Evolutionary conservation across 2,329 filamentous ascomycete species (phyloP).

Genomic region (Bipolaris bicolor): DNA sequence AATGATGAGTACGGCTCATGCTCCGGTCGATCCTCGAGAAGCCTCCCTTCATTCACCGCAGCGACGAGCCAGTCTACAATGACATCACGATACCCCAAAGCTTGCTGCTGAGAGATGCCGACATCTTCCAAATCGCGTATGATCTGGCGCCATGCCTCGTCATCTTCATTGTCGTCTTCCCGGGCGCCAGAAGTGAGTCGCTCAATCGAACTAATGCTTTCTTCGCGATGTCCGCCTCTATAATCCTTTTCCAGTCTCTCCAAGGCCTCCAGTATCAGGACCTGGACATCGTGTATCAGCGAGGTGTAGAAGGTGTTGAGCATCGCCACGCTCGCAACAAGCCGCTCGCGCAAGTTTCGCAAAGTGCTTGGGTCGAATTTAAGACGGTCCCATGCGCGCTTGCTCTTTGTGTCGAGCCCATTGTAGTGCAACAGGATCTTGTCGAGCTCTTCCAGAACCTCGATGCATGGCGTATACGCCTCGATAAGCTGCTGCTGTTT

Average conservation of each 20-base stretch:
- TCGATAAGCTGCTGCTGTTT: constrained; percentile 31
- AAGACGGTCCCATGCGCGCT: constrained; percentile 39
- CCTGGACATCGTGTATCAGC: constrained; percentile 37
- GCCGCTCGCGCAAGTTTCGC: constrained; percentile 27
- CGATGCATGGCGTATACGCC: constrained; percentile 32
- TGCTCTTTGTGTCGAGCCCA: constrained; percentile 36
- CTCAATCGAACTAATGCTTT: constrained; percentile 35
- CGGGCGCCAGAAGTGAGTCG: constrained; percentile 22
- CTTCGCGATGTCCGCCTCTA: constrained; percentile 38
- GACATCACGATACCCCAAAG: constrained; percentile 32
- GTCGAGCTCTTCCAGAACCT: constrained; percentile 37
- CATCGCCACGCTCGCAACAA: constrained; percentile 33
- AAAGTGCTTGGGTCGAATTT: constrained; percentile 38
- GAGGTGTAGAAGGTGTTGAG: constrained; percentile 38
- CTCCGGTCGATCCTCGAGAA: constrained; percentile 29
- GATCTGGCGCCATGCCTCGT: constrained; percentile 40
- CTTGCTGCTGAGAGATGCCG: constrained; percentile 33
- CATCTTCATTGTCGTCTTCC: constrained; percentile 23
- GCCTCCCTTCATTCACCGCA: constrained; percentile 40
- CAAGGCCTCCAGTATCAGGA: constrained; percentile 39
- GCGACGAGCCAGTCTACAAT: constrained; percentile 41
- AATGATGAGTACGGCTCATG: constrained; percentile 11
- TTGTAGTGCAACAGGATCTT: constrained; percentile 37
- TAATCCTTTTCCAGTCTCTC: constrained; percentile 40
- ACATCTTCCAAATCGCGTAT: constrained; percentile 42